Conservation (phyloP, 2,329 filamentous ascomycete genomes). For the Pseudogymnoascus sp. region DNA sequence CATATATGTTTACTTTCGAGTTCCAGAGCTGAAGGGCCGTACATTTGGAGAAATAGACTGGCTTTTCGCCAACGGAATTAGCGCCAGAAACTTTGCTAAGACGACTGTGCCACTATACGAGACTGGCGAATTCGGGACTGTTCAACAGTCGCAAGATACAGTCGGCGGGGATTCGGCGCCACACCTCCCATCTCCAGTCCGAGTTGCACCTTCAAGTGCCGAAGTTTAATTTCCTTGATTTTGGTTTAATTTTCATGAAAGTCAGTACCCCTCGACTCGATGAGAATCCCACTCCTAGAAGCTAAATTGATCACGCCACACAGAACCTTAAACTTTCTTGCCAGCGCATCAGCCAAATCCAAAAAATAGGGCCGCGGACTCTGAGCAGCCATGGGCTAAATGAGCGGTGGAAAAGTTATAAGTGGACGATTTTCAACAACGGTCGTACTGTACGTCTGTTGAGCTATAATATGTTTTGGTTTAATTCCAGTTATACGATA, state of each 20-base stretch:
- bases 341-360: not conserved
- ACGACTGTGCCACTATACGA: slow-evolving; percentile 13
- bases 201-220: not conserved
- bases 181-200: not conserved
- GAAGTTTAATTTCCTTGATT: not conserved
- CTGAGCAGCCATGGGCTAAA: not conserved
- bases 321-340: not conserved
- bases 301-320: not conserved
- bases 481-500: not conserved
- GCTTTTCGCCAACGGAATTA: slow-evolving; percentile 66
- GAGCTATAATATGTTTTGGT: not conserved
- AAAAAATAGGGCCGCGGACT: not conserved
- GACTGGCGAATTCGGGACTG: not conserved
- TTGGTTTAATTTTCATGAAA: not conserved
- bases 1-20: slow-evolving; percentile 71
- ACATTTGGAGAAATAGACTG: slow-evolving; percentile 83
- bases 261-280: not conserved
- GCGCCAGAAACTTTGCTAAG: slow-evolving; percentile 30
- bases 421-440: not conserved
- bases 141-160: not conserved
- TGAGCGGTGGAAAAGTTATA: slow-evolving; percentile 4
- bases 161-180: not conserved
- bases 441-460: not conserved
- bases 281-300: not conserved
- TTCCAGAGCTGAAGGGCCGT: slow-evolving; percentile 73